Percentiles rank a stretch among this genome's conserved stretches.
Evolutionary conservation across 306 rosid species (phyloP).

Genomic region (Sindora glabra): DNA sequence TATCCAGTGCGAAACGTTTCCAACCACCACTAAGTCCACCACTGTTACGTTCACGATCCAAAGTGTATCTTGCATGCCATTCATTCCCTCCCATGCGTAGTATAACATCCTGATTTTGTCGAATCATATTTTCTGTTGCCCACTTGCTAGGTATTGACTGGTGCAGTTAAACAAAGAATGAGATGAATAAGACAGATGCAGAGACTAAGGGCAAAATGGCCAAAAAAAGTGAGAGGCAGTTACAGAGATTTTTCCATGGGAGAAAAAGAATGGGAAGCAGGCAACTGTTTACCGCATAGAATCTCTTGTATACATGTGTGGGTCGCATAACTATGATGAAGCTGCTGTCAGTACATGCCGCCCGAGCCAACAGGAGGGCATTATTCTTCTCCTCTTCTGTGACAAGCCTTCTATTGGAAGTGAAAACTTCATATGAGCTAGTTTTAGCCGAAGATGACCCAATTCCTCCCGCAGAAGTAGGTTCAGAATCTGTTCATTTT

Average conservation of each 20-base stretch:
- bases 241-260: not conserved
- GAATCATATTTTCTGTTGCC: constrained; percentile 16
- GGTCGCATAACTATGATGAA: constrained; percentile 49
- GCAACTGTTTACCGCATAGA: constrained; percentile 45
- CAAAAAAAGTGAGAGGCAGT: not conserved
- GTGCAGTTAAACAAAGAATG: not conserved
- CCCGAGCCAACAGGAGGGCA: constrained; percentile 36
- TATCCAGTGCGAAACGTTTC: constrained; percentile 49
- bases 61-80: constrained; percentile 41
- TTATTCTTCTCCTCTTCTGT: constrained; percentile 32
- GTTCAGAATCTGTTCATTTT: constrained; percentile 23
- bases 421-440: constrained; percentile 11
- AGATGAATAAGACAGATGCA: not conserved
- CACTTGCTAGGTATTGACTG: constrained; percentile 45
- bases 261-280: constrained; percentile 8
- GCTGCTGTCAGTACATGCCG: constrained; percentile 20
- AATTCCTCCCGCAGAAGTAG: no score
- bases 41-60: constrained; percentile 5
- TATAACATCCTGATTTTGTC: constrained; percentile 38
- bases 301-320: constrained; percentile 56
- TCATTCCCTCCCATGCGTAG: constrained; percentile 27
- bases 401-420: constrained; percentile 57
- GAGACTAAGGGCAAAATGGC: not conserved
- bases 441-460: constrained; percentile 13
- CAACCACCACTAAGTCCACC: constrained; percentile 65